Percentiles rank a stretch among this genome's conserved stretches.
phyloP scores from a whole-genome alignment of 306 rosid genomes.

The Delonix regia region DNA sequence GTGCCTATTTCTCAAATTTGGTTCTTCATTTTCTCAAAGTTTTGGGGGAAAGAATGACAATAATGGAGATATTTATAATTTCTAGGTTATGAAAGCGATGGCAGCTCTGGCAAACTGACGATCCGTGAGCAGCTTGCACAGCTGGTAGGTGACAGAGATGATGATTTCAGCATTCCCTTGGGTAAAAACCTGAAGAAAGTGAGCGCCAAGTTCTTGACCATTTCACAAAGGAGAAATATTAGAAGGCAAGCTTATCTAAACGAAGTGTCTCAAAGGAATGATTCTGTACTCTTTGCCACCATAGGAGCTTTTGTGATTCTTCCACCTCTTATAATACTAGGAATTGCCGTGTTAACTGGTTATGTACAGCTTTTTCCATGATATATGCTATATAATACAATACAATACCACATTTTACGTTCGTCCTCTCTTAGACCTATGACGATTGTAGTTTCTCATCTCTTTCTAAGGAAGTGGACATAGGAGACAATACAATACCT shows the following conservation, averaged over 20 bases:
- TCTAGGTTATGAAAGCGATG: slow-evolving; percentile 78
- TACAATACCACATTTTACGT: too few species aligned
- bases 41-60: slow-evolving; percentile 25
- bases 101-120: slow-evolving; percentile 45
- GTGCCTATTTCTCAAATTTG: neutral
- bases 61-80: slow-evolving; percentile 21
- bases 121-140: slow-evolving; percentile 81
- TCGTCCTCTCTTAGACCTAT: slow-evolving; percentile 10
- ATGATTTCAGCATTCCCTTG: slow-evolving; percentile 73
- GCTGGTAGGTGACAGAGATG: slow-evolving; percentile 71
- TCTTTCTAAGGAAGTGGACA: slow-evolving; percentile 9
- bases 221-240: slow-evolving; percentile 91
- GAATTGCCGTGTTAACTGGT: slow-evolving; percentile 84
- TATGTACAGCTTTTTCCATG: slow-evolving; percentile 95
- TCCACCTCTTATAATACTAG: slow-evolving; percentile 88
- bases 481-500: neutral
- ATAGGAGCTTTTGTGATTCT: slow-evolving; percentile 91
- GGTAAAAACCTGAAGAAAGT: slow-evolving; percentile 83
- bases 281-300: slow-evolving; percentile 84
- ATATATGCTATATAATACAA: slow-evolving; percentile 23
- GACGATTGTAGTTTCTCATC: neutral
- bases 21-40: neutral
- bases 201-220: slow-evolving; percentile 74
- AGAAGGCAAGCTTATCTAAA: slow-evolving; percentile 78
- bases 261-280: slow-evolving; percentile 91